Base-by-base conservation (phyloP, 176 grass and related monocot species). In the Carex parvula region DNA sequence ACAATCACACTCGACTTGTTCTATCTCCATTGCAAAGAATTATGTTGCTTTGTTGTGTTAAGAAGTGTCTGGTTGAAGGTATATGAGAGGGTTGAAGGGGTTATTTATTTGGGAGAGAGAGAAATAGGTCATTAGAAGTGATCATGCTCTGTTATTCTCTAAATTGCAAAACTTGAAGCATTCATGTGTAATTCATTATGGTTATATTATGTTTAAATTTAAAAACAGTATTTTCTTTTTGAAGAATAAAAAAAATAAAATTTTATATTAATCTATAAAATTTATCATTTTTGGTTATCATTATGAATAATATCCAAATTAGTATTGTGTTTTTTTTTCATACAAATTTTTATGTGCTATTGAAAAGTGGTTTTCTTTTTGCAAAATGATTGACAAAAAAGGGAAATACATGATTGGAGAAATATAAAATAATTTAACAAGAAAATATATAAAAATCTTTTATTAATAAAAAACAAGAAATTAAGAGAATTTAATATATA, bases 1-100 rank as follows among this genome's bases (percentile, higher is more conserved):
- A 80, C 96, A 99, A 37, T 95, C 93, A 6, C 93, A 99, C 80
- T 89, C 93, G 62, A 92, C 88, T 3, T 91, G 94, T 82, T 94
- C 91, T 64, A 99, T 87, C 81, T 99, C 93, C 96, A 99, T 98
- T 78, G 81, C 70, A 74, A 57, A 50, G 20, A 73, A 20, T 22
- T 22, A 60, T 17, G 20, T 77, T 24, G 71, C 33, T 79, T 58
- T 90, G 46, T 50, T 50, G n/a, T n/a, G 46, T 71, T 85, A 26
- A 69, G 77, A 64, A 57, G 3, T 60, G 16, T 63, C 50, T 62
- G 87, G 83, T 79, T 61, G 84, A 78, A 81, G 81, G 63, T 88
- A n/a, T n/a, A 65, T 84, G 62, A 80, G 84, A 82, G 78, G 79
- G 81, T 92, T 87, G 86, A 86, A 89, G 83, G 61, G 61, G 87